Conservation (phyloP, 805 yeast species). For the Dipodascus geniculatus region DNA sequence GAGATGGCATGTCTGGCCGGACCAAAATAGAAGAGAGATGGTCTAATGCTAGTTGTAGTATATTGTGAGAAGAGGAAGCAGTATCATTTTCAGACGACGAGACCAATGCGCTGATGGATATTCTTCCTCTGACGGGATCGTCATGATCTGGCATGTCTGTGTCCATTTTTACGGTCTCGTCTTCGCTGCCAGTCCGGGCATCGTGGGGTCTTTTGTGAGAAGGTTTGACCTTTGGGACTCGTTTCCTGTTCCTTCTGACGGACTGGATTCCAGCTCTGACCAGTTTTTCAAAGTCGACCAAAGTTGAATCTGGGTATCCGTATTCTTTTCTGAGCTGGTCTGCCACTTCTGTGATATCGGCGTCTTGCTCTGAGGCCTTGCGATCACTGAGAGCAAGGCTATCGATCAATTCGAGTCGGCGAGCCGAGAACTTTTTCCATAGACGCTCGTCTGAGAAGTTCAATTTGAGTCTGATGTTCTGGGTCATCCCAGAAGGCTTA, state of each 20-base stretch:
- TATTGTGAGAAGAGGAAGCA: not conserved
- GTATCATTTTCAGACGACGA: not conserved
- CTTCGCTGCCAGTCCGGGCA: not conserved
- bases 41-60: not conserved
- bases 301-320: conserved; percentile 44
- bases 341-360: conserved; percentile 68
- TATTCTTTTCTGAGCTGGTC: conserved; percentile 67
- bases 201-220: not conserved
- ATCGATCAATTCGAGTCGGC: conserved; percentile 83
- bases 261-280: conserved; percentile 92
- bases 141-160: not conserved
- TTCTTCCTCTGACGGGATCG: not conserved
- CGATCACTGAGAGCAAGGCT: conserved; percentile 46
- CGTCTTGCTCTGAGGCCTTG: conserved; percentile 91
- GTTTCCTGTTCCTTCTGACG: conserved; percentile 65
- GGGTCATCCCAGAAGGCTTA: conserved; percentile 36
- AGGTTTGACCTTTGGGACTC: conserved; percentile 10
- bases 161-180: not conserved
- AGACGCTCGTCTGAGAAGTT: conserved; percentile 68
- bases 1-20: not conserved
- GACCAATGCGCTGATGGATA: not conserved
- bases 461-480: conserved; percentile 46
- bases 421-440: conserved; percentile 87
- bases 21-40: not conserved
- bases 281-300: conserved; percentile 72